These are phyloP conservation scores for Wallacemonas rigidus DNA, from an alignment of 208 protist genomes.

Conservation along the genomic window DNA sequence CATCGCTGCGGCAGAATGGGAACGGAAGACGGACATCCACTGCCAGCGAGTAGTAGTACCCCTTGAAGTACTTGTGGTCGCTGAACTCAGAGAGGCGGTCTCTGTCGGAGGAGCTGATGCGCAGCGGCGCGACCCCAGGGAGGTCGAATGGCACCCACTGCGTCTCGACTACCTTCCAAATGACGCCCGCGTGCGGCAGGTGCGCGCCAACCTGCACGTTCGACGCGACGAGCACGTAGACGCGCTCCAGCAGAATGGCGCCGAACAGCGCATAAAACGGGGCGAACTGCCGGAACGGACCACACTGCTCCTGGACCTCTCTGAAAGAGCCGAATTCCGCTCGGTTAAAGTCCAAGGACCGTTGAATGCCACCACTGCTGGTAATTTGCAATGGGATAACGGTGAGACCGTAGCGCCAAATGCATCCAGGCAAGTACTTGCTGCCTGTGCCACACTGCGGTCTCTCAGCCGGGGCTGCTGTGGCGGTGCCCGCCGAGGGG, in stretches of 20 bases:
- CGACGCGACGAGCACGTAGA: constrained; percentile 83
- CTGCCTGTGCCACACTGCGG: constrained; percentile 15
- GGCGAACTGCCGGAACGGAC: constrained; percentile 58
- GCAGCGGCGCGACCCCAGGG: constrained; percentile 53
- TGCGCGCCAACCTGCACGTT: constrained; percentile 33
- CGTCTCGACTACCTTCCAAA: constrained; percentile 63
- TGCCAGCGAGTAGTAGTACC: constrained; percentile 88
- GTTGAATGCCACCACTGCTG: constrained; percentile 53
- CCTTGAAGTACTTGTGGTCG: constrained; percentile 60
- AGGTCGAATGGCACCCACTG: constrained; percentile 78
- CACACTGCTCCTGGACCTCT: constrained; percentile 49
- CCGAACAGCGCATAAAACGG: constrained; percentile 82
- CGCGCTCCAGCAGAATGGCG: constrained; percentile 61
- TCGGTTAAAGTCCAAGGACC: constrained; percentile 45
- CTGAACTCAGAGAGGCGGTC: constrained; percentile 72
- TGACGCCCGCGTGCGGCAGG: constrained; percentile 57
- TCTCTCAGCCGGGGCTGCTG: constrained; percentile 5
- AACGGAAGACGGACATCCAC: constrained; percentile 73
- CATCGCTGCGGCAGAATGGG: constrained; percentile 49
- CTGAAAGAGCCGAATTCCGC: constrained; percentile 63
- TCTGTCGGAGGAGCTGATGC: constrained; percentile 49
- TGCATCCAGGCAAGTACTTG: constrained; percentile 28
- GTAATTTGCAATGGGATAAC: constrained; percentile 55
- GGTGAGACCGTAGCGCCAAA: constrained; percentile 36
- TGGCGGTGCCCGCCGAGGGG: background rate